Conservation (phyloP, 768 basidiomycete genomes). For the Lactifluus echinatus region DNA sequence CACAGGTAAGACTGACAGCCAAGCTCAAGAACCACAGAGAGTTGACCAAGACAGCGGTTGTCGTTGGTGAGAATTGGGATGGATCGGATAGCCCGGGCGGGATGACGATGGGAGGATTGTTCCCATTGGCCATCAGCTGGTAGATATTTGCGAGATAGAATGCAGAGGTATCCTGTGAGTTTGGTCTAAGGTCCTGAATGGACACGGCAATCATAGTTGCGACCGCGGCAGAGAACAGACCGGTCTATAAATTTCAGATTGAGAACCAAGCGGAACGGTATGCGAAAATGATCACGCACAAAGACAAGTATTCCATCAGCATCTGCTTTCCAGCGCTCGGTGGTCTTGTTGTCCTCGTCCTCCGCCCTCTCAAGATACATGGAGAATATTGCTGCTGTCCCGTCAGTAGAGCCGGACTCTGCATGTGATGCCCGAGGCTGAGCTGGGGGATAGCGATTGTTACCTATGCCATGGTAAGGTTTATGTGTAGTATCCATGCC, state of each 20-base stretch:
- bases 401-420: background rate
- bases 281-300: background rate
- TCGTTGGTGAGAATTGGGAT: background rate
- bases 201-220: background rate
- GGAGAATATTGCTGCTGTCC: constrained; percentile 1
- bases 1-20: background rate
- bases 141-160: no score
- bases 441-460: background rate
- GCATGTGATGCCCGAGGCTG: background rate
- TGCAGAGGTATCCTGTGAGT: no score
- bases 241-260: background rate
- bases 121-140: background rate
- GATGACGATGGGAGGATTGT: background rate
- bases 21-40: no score
- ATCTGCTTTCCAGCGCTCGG: constrained; percentile 4
- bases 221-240: no score
- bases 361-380: constrained; percentile 3
- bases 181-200: no score
- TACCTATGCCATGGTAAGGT: background rate
- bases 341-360: background rate
- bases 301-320: constrained; percentile 6
- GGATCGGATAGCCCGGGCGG: background rate
- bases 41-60: no score
- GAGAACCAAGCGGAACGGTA: background rate
- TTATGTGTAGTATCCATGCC: background rate